Conservation (phyloP, 75 land plant species). For the Chamaecyparis obtusa region DNA sequence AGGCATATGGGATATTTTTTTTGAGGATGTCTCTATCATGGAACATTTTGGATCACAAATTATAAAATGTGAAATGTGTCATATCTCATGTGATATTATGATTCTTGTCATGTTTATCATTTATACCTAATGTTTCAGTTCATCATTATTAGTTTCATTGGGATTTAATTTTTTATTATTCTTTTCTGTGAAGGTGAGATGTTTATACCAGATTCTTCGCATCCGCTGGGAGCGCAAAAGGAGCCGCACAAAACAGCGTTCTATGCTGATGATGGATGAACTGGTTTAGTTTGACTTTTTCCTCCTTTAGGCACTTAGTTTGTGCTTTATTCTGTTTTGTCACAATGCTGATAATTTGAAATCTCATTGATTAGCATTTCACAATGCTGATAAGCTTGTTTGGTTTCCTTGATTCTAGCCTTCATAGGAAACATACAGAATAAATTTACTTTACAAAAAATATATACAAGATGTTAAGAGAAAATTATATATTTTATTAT, state of each 20-base stretch:
- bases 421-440: background rate
- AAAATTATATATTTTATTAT: too few species aligned
- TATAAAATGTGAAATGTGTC: background rate
- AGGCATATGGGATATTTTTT: background rate
- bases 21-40: background rate
- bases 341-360: background rate
- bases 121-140: too few species aligned
- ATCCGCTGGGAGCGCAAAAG: conserved; percentile 85
- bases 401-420: background rate
- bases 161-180: background rate
- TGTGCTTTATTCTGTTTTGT: conserved; percentile 7
- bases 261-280: conserved; percentile 82
- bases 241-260: conserved; percentile 79
- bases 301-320: conserved; percentile 5
- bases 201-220: conserved; percentile 73
- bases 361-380: background rate
- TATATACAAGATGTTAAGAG: background rate
- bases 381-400: background rate
- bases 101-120: background rate
- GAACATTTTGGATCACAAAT: background rate
- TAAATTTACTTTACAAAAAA: background rate
- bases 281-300: conserved; percentile 41
- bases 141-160: too few species aligned
- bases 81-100: background rate
- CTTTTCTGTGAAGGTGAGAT: conserved; percentile 42